These are phyloP conservation scores for Abrus pulchellus DNA, from an alignment of 306 rosid species.

Conservation along the genomic window DNA sequence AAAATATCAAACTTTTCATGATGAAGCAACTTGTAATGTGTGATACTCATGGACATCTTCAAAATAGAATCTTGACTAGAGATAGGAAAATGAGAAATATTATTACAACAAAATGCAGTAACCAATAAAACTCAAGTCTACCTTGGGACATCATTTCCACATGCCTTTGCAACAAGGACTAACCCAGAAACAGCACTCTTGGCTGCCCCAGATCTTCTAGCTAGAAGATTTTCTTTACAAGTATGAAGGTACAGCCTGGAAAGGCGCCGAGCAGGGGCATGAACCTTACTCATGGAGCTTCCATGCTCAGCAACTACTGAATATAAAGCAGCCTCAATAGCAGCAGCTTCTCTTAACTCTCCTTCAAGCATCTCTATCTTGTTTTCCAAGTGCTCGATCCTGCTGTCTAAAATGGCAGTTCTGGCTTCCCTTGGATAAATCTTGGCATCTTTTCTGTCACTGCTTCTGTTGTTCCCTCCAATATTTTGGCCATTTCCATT, in stretches of 20 bases:
- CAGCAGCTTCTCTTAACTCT: constrained; percentile 96
- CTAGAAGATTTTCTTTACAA: constrained; percentile 69
- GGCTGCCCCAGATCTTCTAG: constrained; percentile 85
- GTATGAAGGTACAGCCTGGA: constrained; percentile 91
- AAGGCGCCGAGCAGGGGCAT: constrained; percentile 98
- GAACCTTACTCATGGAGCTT: constrained; percentile 96
- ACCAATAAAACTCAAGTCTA: constrained; percentile 41
- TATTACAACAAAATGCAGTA: constrained; percentile 26
- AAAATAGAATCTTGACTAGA: constrained; percentile 30
- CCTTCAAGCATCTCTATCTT: constrained; percentile 90
- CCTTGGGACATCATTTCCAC: constrained; percentile 99
- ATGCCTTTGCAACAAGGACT: constrained; percentile 93
- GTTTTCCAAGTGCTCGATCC: constrained; percentile 76
- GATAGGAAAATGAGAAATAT: constrained; percentile 22
- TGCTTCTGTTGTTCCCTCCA: constrained; percentile 59
- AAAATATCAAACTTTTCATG: constrained; percentile 30
- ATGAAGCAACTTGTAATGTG: constrained; percentile 27
- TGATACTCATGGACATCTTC: constrained; percentile 17
- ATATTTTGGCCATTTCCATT: constrained; percentile 62
- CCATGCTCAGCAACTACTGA: constrained; percentile 98
- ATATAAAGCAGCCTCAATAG: constrained; percentile 88
- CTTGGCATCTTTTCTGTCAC: constrained; percentile 75
- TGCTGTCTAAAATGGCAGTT: constrained; percentile 68
- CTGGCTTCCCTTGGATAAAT: constrained; percentile 78
- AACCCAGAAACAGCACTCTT: constrained; percentile 93